Evolutionary conservation across 352 stramenopile genomes (phyloP), one percentile per base, ranked within the genome.

Genomic region (Ochromonadaceae sp.): DNA sequence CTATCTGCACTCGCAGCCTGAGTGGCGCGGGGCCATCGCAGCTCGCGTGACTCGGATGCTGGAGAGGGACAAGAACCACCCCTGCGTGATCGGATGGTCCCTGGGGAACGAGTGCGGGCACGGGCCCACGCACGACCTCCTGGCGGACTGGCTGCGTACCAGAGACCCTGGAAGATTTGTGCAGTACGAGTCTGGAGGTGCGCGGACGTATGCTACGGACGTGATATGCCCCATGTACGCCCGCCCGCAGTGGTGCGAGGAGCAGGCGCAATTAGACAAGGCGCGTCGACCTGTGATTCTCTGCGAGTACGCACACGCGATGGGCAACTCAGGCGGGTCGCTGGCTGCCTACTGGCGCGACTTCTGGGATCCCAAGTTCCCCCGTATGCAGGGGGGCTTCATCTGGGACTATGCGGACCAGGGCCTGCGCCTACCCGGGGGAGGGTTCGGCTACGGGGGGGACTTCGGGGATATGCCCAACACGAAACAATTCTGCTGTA

Each of bases 391-490:
- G 67, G 84, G 84, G 28, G 84, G 84, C 31, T 92, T 89, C 63
- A 85, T 92, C 49, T 83, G 84, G 84, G 84, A 92, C 69, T 87
- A 79, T 71, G 76, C 88, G 17, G 84, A 92, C 69, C 84, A 92
- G 70, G 83, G 79, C 26, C 58, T 90, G 31, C 12, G 20, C 31
- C 50, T 20, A 70, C n/a, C 26, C 12, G n/a, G n/a, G n/a, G n/a
- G n/a, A n/a, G n/a, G n/a, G 17, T 68, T 38, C 20, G 36, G 17
- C 26, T 69, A 69, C 28, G 63, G 63, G 32, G 63, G 63, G 31
- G 38, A 49, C 35, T 69, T 69, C 20, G 58, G 58, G 4, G 41
- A 65, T 4, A 1, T 3, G 10, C 41, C 38, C 1, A 50, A 72
- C 49, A 63, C 35, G 12, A 1, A 28, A 7, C 32, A 74, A 25